Evolutionary conservation across 2,329 filamentous ascomycete species (phyloP), one percentile per base, ranked within the genome.

Genomic region (Cercospora sojina): DNA sequence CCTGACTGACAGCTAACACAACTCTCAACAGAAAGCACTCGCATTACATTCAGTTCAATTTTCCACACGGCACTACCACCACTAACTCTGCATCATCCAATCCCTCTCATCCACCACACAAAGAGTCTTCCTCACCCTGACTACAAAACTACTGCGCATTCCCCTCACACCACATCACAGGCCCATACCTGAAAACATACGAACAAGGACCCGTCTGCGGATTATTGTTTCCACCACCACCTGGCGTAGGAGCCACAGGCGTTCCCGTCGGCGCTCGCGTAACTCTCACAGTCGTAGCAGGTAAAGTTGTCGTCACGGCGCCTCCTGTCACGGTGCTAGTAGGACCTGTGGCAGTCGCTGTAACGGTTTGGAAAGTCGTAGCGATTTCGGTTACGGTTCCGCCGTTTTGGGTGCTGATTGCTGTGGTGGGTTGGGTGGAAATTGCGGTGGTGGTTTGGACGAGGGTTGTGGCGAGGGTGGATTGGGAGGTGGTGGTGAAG

Each of bases 381-480:
- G 35, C 59, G 27, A 55, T 29, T 29, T 55, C 47, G 1, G 59
- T 55, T 16, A 31, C 43, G 29, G 59, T 62, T 32, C 43, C 59
- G 35, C 58, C 38, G 10, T 62, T n/a, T 16, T 56, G 29, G 8
- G 49, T 62, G 29, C 60, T 62, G 13, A 49, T 62, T 20, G 51
- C 49, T 31, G 38, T 56, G 29, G 43, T 56, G 23, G 47, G 29
- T 29, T 55, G 49, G 13, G 60, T 62, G 49, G 29, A 56, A 12
- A 62, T 20, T n/a, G 51, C 60, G 25, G 60, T 55, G n/a, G 60
- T 55, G 10, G 60, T 62, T 62, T 62, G 60, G 20, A 62, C 32
- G 18, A 35, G 18, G 13, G 60, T 62, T 8, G 60, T 35, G 13
- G 51, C 29, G 12, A 43, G 31, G 8, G 60, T 62, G 23, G 51